Percentiles rank a stretch among this genome's conserved stretches.
phyloP scores from a whole-genome alignment of 768 basidiomycete genomes.

The Amanita pallidorosea region DNA sequence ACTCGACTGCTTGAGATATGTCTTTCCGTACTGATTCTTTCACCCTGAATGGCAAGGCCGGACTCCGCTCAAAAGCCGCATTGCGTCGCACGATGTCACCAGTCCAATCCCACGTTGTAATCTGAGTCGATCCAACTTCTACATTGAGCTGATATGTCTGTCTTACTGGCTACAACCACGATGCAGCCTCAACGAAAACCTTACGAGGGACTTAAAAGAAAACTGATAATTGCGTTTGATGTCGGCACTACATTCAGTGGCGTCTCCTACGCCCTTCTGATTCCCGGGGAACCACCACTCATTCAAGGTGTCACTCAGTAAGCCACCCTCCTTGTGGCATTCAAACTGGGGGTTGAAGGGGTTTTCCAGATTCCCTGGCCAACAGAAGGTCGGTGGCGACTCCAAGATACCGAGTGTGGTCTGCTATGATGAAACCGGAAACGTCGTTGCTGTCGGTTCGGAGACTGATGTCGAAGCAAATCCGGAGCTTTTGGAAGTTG shows the following conservation, averaged over 20 bases:
- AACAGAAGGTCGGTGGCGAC: not conserved
- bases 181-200: conserved; percentile 14
- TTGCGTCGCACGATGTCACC: too few relatives aligned
- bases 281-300: conserved; percentile 18
- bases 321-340: conserved; percentile 2
- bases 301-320: conserved; percentile 29
- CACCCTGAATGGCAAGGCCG: too few relatives aligned
- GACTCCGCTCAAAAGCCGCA: too few relatives aligned
- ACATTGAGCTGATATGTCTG: conserved; percentile 7
- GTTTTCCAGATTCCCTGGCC: not conserved
- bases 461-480: conserved; percentile 1
- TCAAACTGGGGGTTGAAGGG: not conserved
- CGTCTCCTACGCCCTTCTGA: conserved; percentile 21
- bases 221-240: conserved; percentile 39
- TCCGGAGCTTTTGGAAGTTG: not conserved
- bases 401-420: conserved; percentile 6
- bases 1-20: too few relatives aligned
- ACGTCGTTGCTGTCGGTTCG: not conserved
- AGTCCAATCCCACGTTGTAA: too few relatives aligned
- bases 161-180: not conserved
- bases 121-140: not conserved
- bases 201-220: conserved; percentile 28
- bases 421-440: conserved; percentile 3
- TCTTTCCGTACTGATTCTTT: too few relatives aligned
- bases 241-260: conserved; percentile 42